phyloP scores from a whole-genome alignment of 495 filamentous ascomycete genomes.

The Penicillium malachiteum region DNA sequence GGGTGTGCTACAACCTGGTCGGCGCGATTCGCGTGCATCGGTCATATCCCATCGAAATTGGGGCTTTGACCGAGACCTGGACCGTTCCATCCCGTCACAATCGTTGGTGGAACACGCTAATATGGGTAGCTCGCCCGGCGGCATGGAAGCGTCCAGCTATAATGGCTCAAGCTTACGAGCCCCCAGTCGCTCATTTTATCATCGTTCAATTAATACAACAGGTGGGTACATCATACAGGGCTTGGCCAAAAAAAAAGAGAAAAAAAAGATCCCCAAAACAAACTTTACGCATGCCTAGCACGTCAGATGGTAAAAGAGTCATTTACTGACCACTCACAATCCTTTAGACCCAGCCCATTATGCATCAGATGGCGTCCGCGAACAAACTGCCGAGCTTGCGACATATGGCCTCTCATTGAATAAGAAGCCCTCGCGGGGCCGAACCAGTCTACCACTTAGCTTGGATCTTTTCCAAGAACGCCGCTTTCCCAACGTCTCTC shows the following conservation, averaged over 20 bases:
- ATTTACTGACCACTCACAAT: slow-evolving; percentile 34
- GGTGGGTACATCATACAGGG: slow-evolving; percentile 44
- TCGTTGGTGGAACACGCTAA: slow-evolving; percentile 35
- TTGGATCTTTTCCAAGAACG: slow-evolving; percentile 37
- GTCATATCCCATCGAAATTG: slow-evolving; percentile 25
- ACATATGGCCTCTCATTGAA: slow-evolving; percentile 70
- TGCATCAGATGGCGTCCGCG: slow-evolving; percentile 73
- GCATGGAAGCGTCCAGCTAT: slow-evolving; percentile 38
- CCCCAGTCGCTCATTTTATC: slow-evolving; percentile 75
- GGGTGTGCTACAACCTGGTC: slow-evolving; percentile 38
- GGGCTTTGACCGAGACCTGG: slow-evolving; percentile 24
- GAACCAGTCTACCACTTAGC: slow-evolving; percentile 31
- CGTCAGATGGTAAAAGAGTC: not conserved
- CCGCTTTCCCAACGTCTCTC: slow-evolving; percentile 7
- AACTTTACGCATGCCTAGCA: not conserved
- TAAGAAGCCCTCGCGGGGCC: slow-evolving; percentile 35
- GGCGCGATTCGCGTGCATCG: slow-evolving; percentile 37
- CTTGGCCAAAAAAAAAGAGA: no score
- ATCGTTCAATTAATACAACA: slow-evolving; percentile 65
- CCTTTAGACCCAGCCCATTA: slow-evolving; percentile 66
- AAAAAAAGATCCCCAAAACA: not conserved
- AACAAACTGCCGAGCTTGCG: slow-evolving; percentile 89
- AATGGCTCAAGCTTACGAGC: slow-evolving; percentile 55
- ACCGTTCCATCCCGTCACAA: slow-evolving; percentile 18
- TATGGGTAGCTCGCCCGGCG: slow-evolving; percentile 32